Percentiles rank a stretch among this genome's conserved stretches.
Evolutionary conservation across 176 grass and related monocot genomes (phyloP).

Genomic region (Themeda triandra): DNA sequence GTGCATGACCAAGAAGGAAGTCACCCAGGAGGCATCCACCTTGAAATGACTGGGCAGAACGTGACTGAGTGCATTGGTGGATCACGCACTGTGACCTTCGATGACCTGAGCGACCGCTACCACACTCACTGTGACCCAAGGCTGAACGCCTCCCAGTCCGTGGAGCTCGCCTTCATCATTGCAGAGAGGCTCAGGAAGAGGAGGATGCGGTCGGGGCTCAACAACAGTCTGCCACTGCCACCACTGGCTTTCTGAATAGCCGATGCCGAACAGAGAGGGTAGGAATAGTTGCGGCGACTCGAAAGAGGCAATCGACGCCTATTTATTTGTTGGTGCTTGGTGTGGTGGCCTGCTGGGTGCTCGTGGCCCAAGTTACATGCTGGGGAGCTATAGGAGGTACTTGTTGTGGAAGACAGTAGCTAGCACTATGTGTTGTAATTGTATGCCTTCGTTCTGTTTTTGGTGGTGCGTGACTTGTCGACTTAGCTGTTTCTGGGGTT

Average conservation of each 20-base stretch:
- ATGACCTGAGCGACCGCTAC: slow-evolving; percentile 80
- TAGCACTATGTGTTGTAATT: slow-evolving; percentile 25
- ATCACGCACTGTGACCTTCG: slow-evolving; percentile 85
- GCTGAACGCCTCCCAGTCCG: slow-evolving; percentile 82
- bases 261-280: neutral
- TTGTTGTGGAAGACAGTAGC: slow-evolving; percentile 1
- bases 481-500: slow-evolving; percentile 28
- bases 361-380: slow-evolving; percentile 36
- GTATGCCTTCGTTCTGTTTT: slow-evolving; percentile 35
- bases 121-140: slow-evolving; percentile 95
- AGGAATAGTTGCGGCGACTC: slow-evolving; percentile 38
- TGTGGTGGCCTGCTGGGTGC: slow-evolving; percentile 43
- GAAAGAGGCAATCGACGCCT: slow-evolving; percentile 14
- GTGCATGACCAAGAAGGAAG: slow-evolving; percentile 96
- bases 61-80: slow-evolving; percentile 95
- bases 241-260: slow-evolving; percentile 63
- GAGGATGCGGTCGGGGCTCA: slow-evolving; percentile 51
- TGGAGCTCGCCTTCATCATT: slow-evolving; percentile 88
- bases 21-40: slow-evolving; percentile 86
- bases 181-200: slow-evolving; percentile 90
- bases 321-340: slow-evolving; percentile 47
- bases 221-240: slow-evolving; percentile 54
- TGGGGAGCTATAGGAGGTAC: slow-evolving; percentile 23
- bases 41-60: slow-evolving; percentile 96
- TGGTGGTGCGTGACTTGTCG: slow-evolving; percentile 14